Evolutionary conservation across 768 basidiomycete species (phyloP).

Genomic region (Hericium alpestre): DNA sequence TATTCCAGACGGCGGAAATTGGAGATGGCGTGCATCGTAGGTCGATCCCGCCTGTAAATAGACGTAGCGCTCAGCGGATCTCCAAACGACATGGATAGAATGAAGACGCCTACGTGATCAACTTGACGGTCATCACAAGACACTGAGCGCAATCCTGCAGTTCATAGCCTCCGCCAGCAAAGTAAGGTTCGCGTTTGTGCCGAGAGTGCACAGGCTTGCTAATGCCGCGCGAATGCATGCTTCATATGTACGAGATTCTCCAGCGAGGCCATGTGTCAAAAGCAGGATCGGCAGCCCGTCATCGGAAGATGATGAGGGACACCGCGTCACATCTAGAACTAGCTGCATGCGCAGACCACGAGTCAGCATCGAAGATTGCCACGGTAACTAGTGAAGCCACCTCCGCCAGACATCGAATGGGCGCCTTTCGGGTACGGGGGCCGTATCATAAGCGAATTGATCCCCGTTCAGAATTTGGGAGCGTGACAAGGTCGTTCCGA

Average conservation of each 20-base stretch:
- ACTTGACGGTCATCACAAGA: neutral
- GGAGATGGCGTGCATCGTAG: neutral
- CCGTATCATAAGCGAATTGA: neutral
- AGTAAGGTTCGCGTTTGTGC: neutral
- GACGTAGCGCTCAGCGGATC: neutral
- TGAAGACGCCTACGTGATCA: neutral
- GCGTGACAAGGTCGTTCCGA: neutral
- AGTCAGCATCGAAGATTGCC: too few relatives aligned
- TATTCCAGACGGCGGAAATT: neutral
- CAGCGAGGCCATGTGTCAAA: neutral
- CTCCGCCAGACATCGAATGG: too few relatives aligned
- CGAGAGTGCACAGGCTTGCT: neutral
- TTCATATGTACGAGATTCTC: neutral
- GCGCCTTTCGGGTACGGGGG: too few relatives aligned
- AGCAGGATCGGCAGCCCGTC: neutral
- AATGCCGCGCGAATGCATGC: neutral
- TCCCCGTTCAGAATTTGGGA: neutral
- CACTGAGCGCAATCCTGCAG: neutral
- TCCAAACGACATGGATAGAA: neutral
- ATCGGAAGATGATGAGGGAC: neutral
- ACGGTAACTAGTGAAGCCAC: too few relatives aligned
- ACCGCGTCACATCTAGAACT: neutral
- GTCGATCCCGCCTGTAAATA: neutral
- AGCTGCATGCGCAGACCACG: neutral
- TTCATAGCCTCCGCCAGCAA: neutral